These are phyloP conservation scores for Hymenoscyphus infarciens DNA, from an alignment of 2,329 filamentous ascomycete species.

Conservation along the genomic window DNA sequence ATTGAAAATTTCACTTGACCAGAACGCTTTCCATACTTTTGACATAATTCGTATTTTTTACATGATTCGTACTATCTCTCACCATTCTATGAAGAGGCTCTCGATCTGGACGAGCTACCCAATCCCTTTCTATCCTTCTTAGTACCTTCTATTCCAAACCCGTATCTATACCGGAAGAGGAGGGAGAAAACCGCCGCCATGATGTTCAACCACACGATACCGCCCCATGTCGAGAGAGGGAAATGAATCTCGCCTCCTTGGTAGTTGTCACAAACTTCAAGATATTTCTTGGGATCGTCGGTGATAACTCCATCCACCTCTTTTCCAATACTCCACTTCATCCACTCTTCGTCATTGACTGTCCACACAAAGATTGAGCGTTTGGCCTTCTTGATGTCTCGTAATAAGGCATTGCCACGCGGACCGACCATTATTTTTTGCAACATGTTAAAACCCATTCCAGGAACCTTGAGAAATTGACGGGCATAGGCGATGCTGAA, in stretches of 20 bases:
- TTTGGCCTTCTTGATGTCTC: constrained; percentile 50
- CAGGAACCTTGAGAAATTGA: constrained; percentile 63
- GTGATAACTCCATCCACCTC: constrained; percentile 78
- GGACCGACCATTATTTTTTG: constrained; percentile 66
- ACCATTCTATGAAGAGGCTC: constrained; percentile 5
- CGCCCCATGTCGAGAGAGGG: constrained; percentile 16
- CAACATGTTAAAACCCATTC: constrained; percentile 75
- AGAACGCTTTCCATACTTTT: too few species aligned
- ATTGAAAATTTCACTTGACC: too few species aligned
- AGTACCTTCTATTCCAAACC: constrained; percentile 15
- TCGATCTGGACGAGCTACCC: constrained; percentile 8
- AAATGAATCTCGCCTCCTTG: constrained; percentile 26
- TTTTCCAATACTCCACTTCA: constrained; percentile 73
- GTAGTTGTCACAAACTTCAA: constrained; percentile 51
- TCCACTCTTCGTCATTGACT: constrained; percentile 72
- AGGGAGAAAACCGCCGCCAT: constrained; percentile 21
- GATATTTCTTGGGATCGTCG: constrained; percentile 70
- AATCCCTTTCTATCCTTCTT: constrained; percentile 15
- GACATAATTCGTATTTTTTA: too few species aligned
- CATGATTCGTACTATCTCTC: too few species aligned
- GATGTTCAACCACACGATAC: constrained; percentile 23
- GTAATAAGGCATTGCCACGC: constrained; percentile 63
- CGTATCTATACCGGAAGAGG: constrained; percentile 25
- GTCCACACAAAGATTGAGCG: constrained; percentile 78
- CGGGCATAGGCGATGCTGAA: constrained; percentile 58